These are phyloP conservation scores for Cymbidium sinense DNA, from an alignment of 106 monocot genomes.

Conservation along the genomic window DNA sequence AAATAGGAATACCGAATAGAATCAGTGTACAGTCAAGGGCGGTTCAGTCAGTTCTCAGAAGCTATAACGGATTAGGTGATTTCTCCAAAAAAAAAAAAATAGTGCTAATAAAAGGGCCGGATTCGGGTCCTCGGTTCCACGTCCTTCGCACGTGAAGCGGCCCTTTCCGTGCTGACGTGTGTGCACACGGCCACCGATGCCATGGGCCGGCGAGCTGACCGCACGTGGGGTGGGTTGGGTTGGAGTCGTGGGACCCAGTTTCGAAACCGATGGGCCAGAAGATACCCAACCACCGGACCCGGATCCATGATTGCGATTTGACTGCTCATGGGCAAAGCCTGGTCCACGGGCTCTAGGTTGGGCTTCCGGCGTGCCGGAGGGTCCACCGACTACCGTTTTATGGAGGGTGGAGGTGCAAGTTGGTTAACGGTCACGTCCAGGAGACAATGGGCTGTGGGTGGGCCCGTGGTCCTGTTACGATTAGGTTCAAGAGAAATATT, in stretches of 20 bases:
- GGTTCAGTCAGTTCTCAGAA: no score
- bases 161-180: not conserved
- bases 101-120: no score
- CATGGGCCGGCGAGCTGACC: not conserved
- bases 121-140: not conserved
- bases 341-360: not conserved
- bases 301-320: not conserved
- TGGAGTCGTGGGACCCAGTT: no score
- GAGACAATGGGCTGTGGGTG: not conserved
- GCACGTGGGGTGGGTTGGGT: no score
- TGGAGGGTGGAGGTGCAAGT: no score
- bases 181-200: not conserved
- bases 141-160: constrained; percentile 1
- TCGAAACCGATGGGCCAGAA: not conserved
- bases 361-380: not conserved
- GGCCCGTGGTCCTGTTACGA: not conserved
- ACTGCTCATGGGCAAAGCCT: not conserved
- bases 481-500: no score
- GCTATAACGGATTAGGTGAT: no score
- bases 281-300: not conserved
- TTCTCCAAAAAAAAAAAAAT: no score
- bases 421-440: not conserved
- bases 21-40: no score
- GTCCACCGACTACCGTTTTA: not conserved
- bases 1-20: no score